A percentile compares a stretch with the other conserved stretches of the same genome.
These are phyloP conservation scores for Aspergillus fructus DNA, from an alignment of 2,329 filamentous ascomycete species.

Conservation along the genomic window DNA sequence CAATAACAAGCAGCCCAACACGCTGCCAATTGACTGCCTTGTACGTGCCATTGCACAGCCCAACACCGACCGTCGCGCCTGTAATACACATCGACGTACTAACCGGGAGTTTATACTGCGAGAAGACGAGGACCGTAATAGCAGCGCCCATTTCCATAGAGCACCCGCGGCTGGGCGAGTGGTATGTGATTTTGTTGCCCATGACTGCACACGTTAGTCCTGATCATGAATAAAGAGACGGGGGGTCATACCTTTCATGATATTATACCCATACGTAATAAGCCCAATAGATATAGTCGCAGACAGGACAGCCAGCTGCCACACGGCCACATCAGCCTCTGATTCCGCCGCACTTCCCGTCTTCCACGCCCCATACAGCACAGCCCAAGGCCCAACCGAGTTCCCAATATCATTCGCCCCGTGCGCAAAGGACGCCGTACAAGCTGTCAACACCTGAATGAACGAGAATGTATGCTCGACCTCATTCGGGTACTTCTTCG, in stretches of 20 bases:
- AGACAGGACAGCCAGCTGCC: conserved; percentile 72
- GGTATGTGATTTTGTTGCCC: conserved; percentile 78
- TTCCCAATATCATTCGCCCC: conserved; percentile 77
- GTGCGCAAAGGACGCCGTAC: conserved; percentile 56
- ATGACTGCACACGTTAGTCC: conserved; percentile 55
- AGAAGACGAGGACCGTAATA: conserved; percentile 73
- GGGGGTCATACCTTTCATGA: conserved; percentile 69
- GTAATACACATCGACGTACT: conserved; percentile 80
- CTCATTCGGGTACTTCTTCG: conserved; percentile 67
- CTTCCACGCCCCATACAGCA: conserved; percentile 66
- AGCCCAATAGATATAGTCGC: conserved; percentile 65
- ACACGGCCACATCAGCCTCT: conserved; percentile 68
- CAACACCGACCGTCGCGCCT: conserved; percentile 74
- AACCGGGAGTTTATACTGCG: conserved; percentile 71
- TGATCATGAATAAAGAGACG: too few species aligned
- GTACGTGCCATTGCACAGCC: conserved; percentile 70
- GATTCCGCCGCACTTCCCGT: conserved; percentile 61
- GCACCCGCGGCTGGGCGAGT: conserved; percentile 57
- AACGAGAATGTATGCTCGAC: conserved; percentile 63
- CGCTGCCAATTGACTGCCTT: conserved; percentile 76
- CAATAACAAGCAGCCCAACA: conserved; percentile 64
- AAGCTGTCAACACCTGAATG: conserved; percentile 54
- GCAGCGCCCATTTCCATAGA: conserved; percentile 81
- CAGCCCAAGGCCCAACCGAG: conserved; percentile 68
- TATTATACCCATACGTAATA: conserved; percentile 77